Conservation (phyloP, 176 grass and related monocot species). For the Raddia distichophylla region DNA sequence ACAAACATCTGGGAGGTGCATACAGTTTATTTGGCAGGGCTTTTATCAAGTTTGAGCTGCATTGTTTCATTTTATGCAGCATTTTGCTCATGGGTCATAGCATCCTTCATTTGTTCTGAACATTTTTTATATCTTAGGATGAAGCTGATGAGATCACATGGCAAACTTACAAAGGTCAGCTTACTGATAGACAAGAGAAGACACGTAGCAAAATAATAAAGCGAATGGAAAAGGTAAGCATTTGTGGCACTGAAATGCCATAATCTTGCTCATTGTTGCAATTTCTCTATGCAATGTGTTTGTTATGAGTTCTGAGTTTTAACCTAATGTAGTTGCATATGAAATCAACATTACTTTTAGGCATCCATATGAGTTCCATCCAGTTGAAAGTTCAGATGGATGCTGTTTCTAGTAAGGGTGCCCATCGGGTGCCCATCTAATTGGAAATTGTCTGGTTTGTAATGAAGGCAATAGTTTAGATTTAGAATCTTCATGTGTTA, state of each 20-base stretch:
- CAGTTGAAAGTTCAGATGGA: neutral
- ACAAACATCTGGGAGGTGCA: neutral
- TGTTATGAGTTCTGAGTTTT: neutral
- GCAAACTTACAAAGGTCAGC: conserved; percentile 92
- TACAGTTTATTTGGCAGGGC: neutral
- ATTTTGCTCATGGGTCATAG: conserved; percentile 9
- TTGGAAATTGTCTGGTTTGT: conserved; percentile 2
- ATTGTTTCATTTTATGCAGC: neutral
- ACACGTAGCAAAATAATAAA: conserved; percentile 94
- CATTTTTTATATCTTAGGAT: conserved; percentile 56
- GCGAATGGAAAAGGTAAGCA: conserved; percentile 88
- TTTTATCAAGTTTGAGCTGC: conserved; percentile 17
- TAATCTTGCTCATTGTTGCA: neutral
- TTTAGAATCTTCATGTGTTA: conserved; percentile 9
- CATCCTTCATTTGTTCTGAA: conserved; percentile 20
- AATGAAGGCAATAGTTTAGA: neutral
- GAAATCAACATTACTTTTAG: conserved; percentile 4
- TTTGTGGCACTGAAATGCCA: conserved; percentile 25
- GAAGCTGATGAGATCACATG: conserved; percentile 93
- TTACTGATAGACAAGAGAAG: conserved; percentile 97
- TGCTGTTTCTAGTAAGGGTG: conserved; percentile 12
- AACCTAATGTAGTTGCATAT: neutral
- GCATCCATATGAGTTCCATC: neutral
- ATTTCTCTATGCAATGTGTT: conserved; percentile 28
- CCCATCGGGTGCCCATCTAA: conserved; percentile 1